Base-by-base conservation (phyloP, 2,329 filamentous ascomycete species). In the Colletotrichum liriopes region DNA sequence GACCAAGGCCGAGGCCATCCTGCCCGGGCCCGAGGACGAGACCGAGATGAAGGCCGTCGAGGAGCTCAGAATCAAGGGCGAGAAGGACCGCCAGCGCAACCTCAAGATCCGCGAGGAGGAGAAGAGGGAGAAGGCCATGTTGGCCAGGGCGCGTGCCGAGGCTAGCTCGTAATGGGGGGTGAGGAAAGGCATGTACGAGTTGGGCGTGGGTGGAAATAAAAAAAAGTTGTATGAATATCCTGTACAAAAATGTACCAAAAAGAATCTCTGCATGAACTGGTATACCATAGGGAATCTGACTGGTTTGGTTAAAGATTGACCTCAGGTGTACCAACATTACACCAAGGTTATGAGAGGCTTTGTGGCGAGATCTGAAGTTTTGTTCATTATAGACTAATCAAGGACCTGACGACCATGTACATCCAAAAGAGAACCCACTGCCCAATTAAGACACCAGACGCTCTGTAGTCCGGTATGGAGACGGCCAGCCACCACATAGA, bases 1-100 rank as follows among this genome's bases (percentile, higher is more conserved):
- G 80, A 93, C 92, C 26, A 88, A 88, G 26, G 93, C 92, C 12
- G 81, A 84, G 35, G 79, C 83, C 32, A 79, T 95, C 1, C 77
- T 86, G 72, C 85, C 91, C 2, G 91, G 88, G 1, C 81, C 84
- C 3, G 87, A 91, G 77, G 93, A 95, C 76, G 77, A 85, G 71
- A 82, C 84, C 63, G 86, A 91, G 82, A 82, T 93, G 81, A 82
- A 83, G 74, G 86, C 89, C 76, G 77, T 93, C 18, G 85, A 89
- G 76, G 89, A 90, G 73, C 83, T 88, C 71, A 80, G 82, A 72
- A 85, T 84, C 77, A 82, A 85, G 77, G 87, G 85, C 49, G 84
- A 86, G 66, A 80, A 84, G 62, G 91, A 93, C 80, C 85, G 89
- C 26, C 84, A 86, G 74, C 82, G 86, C 68, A 84, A 88, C 74